Evolutionary conservation across 352 stramenopile genomes (phyloP), one percentile per base, ranked within the genome.

Genomic region (Pythium aristosporum): DNA sequence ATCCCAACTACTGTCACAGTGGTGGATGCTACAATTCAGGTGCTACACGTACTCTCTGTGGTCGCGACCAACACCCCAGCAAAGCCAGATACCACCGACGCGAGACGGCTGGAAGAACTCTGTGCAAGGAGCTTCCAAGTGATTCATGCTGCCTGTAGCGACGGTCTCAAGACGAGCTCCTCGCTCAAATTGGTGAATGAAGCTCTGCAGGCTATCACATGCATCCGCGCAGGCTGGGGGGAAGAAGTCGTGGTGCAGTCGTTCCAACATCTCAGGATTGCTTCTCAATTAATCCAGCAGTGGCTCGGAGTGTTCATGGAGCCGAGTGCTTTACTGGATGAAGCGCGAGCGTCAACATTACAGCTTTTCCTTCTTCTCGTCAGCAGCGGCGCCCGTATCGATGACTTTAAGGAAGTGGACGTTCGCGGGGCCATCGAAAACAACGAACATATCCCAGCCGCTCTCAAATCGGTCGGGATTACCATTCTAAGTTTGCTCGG

Each of bases 401-500:
- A 87, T 3, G 80, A 88, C 21, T 72, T 92, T 39, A 91, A 89
- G 61, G 62, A 56, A 15, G 68, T 73, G 16, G 67, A 73, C 11
- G 62, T 86, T n/a, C 79, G 81, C 23, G 72, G 50, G 21, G 66
- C 71, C 1, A 80, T 92, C 32, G 84, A 91, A 48, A 80, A 76
- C 43, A 89, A 91, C 44, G 69, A 80, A 36, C 65, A 80, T 21
- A 80, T 88, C 21, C 61, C 66, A 0, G 58, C 73, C 0, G 68
- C 69, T 3, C 76, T 89, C 55, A 91, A 92, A 48, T 68, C 79
- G 5, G 56, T 89, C 9, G 70, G 75, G 11, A 77, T 90, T 2
- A 74, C 84, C 8, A 76, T 92, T 21, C 52, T 92, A 12, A 79
- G 79, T 34, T 62, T 92, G 34, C 68, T 92, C 1, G 84, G 84